Conservation (phyloP, 1,139 yeast species). For the Zygosaccharomyces sapae region DNA sequence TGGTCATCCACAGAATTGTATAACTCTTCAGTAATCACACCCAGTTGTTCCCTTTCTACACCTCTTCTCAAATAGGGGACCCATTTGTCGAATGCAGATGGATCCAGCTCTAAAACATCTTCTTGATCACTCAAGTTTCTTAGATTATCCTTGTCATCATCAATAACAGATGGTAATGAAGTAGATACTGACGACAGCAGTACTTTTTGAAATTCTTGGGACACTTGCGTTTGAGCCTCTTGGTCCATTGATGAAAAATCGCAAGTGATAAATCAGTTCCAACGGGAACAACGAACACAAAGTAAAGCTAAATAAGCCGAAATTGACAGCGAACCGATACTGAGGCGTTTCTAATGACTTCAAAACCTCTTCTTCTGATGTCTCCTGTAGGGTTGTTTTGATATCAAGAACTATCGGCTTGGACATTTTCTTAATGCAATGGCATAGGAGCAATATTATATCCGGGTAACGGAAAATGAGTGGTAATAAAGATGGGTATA, state of each 20-base stretch:
- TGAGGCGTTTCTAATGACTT: not conserved
- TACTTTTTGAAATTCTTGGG: conserved; percentile 33
- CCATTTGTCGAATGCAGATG: conserved; percentile 35
- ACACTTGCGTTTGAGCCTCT: conserved; percentile 25
- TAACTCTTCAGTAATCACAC: conserved; percentile 28
- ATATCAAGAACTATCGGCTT: not conserved
- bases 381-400: not conserved
- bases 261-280: not conserved
- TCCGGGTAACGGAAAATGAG: not conserved
- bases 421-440: not conserved
- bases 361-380: not conserved
- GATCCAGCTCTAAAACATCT: conserved; percentile 26
- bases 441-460: not conserved
- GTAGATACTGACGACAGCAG: conserved; percentile 24
- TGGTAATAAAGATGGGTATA: not conserved
- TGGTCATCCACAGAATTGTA: conserved; percentile 34
- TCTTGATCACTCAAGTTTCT: conserved; percentile 13
- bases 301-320: not conserved
- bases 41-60: conserved; percentile 28
- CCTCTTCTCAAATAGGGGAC: conserved; percentile 32
- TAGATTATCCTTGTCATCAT: conserved; percentile 4
- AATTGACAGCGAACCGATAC: not conserved
- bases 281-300: not conserved
- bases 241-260: conserved; percentile 24
- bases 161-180: conserved; percentile 10